Conservation (phyloP, 2,329 filamentous ascomycete genomes). For the Lasiodiplodia gonubiensis region DNA sequence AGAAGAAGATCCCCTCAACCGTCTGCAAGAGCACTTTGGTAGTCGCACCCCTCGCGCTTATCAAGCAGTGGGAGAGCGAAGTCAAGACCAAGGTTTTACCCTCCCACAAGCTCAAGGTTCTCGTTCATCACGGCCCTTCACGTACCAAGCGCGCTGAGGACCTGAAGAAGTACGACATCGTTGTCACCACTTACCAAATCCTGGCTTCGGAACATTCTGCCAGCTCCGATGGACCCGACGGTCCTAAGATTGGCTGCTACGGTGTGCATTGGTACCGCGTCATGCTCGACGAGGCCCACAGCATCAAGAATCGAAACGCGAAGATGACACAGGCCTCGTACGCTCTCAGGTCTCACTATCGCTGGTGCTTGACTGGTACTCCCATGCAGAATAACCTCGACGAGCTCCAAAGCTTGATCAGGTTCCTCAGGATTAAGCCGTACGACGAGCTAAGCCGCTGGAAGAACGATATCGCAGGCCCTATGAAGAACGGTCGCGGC, state of each 20-base stretch:
- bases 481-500: conserved; percentile 88
- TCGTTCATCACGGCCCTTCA: conserved; percentile 87
- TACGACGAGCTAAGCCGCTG: conserved; percentile 86
- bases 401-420: conserved; percentile 91
- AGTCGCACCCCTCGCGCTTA: conserved; percentile 89
- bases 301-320: conserved; percentile 96
- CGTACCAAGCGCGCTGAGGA: conserved; percentile 80
- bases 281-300: conserved; percentile 95
- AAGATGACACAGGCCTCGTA: conserved; percentile 94
- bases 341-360: conserved; percentile 80
- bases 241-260: conserved; percentile 80
- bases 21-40: conserved; percentile 84
- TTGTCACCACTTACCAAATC: conserved; percentile 96
- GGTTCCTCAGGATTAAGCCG: conserved; percentile 88
- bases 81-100: conserved; percentile 80
- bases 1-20: conserved; percentile 70
- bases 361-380: conserved; percentile 96
- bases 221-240: conserved; percentile 65
- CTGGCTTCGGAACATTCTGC: conserved; percentile 86
- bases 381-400: conserved; percentile 99
- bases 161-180: conserved; percentile 85
- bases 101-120: conserved; percentile 75
- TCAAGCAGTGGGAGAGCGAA: conserved; percentile 96
- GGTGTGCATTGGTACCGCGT: conserved; percentile 93
- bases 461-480: conserved; percentile 88